Percentiles rank a stretch among this genome's conserved stretches.
phyloP scores from a whole-genome alignment of 805 yeast species.

The Candida ficus region DNA sequence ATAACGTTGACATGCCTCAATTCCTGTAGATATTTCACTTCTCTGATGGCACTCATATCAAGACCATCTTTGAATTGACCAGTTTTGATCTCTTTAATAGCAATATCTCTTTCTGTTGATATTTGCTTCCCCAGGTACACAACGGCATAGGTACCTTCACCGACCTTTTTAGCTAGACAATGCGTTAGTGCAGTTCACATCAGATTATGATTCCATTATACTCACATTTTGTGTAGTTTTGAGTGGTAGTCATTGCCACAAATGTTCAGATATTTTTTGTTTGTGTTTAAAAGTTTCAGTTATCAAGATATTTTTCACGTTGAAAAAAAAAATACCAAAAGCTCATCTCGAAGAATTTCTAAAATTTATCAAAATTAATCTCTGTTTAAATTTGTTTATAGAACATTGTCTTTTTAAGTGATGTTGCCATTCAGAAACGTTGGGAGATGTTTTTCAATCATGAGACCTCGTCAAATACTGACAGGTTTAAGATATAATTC shows the following conservation, averaged over 20 bases:
- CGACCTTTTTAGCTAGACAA: slow-evolving; percentile 72
- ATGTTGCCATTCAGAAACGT: too few species aligned
- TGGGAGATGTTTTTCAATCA: not conserved
- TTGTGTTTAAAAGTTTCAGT: too few species aligned
- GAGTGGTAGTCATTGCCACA: not conserved
- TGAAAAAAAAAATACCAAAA: too few species aligned
- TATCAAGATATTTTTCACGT: too few species aligned
- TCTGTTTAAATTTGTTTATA: too few species aligned
- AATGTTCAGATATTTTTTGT: not conserved
- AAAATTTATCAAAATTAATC: too few species aligned
- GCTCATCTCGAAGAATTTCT: too few species aligned
- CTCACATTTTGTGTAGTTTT: slow-evolving; percentile 4
- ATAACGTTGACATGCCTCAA: slow-evolving; percentile 75
- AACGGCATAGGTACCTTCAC: slow-evolving; percentile 99
- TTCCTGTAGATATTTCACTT: slow-evolving; percentile 84
- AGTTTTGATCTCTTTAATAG: slow-evolving; percentile 93
- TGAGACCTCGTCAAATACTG: not conserved
- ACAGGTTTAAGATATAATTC: not conserved
- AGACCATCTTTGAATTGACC: slow-evolving; percentile 93
- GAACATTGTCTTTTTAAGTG: too few species aligned
- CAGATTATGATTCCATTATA: not conserved
- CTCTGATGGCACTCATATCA: slow-evolving; percentile 96
- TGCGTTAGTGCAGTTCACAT: slow-evolving; percentile 5
- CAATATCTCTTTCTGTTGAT: slow-evolving; percentile 56
- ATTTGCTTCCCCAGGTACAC: slow-evolving; percentile 78